These are phyloP conservation scores for Acanthamoeba castellanii DNA, from an alignment of 208 protist species.

Conservation along the genomic window DNA sequence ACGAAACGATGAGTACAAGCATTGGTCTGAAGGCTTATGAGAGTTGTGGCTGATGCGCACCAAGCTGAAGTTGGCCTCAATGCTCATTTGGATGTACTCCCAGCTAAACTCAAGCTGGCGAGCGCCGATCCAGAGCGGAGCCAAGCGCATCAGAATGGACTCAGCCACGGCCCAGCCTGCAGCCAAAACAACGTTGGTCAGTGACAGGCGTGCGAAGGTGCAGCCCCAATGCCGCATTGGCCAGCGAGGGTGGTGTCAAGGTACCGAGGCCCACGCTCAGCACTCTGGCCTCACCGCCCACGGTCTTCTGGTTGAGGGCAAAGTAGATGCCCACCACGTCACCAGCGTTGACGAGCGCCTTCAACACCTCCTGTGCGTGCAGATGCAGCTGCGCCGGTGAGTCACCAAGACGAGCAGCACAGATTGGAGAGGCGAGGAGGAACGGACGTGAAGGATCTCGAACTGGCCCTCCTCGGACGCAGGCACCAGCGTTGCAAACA, in stretches of 20 bases:
- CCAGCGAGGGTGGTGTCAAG: not conserved
- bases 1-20: not conserved
- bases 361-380: conserved; percentile 18
- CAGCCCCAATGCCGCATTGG: no score
- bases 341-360: conserved; percentile 15
- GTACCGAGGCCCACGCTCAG: conserved; percentile 62
- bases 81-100: conserved; percentile 63
- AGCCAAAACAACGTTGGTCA: not conserved
- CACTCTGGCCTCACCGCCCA: conserved; percentile 62
- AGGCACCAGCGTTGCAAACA: conserved; percentile 59
- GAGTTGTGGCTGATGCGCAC: not conserved
- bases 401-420: not conserved
- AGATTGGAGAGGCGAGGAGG: not conserved
- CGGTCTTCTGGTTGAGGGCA: conserved; percentile 48
- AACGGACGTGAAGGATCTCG: conserved; percentile 48
- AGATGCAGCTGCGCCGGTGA: not conserved
- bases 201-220: not conserved
- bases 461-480: conserved; percentile 37
- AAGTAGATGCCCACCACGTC: conserved; percentile 69
- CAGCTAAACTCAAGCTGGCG: conserved; percentile 63
- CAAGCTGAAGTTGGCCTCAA: conserved; percentile 73
- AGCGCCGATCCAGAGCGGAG: conserved; percentile 69
- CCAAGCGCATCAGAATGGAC: conserved; percentile 65
- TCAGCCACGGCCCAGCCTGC: conserved; percentile 67
- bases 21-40: not conserved